phyloP scores from a whole-genome alignment of 2,329 filamentous ascomycete species.

The Coniochaeta ligniaria region DNA sequence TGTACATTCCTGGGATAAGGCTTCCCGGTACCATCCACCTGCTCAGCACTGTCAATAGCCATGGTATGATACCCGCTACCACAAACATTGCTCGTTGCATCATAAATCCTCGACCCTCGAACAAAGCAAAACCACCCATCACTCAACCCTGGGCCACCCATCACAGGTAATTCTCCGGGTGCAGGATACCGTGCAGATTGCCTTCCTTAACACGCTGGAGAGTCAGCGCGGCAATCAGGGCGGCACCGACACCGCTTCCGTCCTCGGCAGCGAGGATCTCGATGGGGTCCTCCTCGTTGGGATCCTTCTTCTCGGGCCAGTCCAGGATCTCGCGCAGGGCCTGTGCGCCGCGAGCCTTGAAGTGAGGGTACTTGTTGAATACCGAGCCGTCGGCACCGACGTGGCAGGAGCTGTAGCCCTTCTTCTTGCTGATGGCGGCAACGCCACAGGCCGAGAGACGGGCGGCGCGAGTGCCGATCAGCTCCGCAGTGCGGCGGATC shows the following conservation, averaged over 20 bases:
- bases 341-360: constrained; percentile 84
- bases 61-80: neutral
- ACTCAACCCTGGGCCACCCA: neutral
- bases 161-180: constrained; percentile 53
- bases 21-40: neutral
- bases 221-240: constrained; percentile 75
- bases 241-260: constrained; percentile 93
- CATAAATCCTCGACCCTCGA: neutral
- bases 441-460: constrained; percentile 92
- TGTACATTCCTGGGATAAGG: constrained; percentile 64
- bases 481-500: constrained; percentile 78
- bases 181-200: constrained; percentile 56
- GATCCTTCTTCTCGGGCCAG: constrained; percentile 67
- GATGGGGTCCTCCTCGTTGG: constrained; percentile 76
- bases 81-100: neutral
- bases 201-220: constrained; percentile 57
- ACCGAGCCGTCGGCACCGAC: constrained; percentile 96
- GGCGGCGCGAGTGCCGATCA: constrained; percentile 91
- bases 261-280: constrained; percentile 88
- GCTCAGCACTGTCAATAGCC: neutral
- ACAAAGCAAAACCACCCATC: neutral
- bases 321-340: constrained; percentile 93
- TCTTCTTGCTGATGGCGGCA: constrained; percentile 95
- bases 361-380: constrained; percentile 99
- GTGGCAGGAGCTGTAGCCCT: constrained; percentile 79